phyloP scores from a whole-genome alignment of 306 rosid genomes.

The Acacia crassicarpa region DNA sequence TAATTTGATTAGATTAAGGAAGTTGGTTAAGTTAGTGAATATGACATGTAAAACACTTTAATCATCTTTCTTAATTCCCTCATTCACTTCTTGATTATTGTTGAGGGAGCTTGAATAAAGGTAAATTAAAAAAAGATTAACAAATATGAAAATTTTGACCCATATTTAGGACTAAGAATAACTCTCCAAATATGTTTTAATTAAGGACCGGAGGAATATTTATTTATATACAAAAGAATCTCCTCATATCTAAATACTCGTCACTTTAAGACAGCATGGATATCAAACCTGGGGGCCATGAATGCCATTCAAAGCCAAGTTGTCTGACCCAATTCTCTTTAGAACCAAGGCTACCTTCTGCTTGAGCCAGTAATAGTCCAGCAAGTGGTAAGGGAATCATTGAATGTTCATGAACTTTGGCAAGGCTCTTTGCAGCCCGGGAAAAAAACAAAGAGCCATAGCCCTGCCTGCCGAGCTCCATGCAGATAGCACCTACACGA shows the following conservation, averaged over 20 bases:
- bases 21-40: no score
- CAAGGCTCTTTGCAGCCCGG: conserved; percentile 64
- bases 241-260: neutral
- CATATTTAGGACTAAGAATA: no score
- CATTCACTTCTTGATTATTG: no score
- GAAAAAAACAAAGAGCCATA: conserved; percentile 43
- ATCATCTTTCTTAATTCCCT: no score
- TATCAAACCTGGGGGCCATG: conserved; percentile 92
- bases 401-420: conserved; percentile 55
- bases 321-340: conserved; percentile 77
- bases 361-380: conserved; percentile 74
- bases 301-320: conserved; percentile 74
- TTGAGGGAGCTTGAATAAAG: no score
- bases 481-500: conserved; percentile 66
- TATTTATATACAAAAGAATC: neutral
- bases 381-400: conserved; percentile 63
- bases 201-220: neutral
- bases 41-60: no score
- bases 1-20: no score
- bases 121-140: no score
- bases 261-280: neutral
- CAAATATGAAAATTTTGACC: no score
- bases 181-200: no score
- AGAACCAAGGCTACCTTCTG: conserved; percentile 81
- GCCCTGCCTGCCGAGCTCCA: conserved; percentile 70